These are phyloP conservation scores for Chlamydomonas schloesseri DNA, from an alignment of 139 green algal genomes.

Conservation along the genomic window DNA sequence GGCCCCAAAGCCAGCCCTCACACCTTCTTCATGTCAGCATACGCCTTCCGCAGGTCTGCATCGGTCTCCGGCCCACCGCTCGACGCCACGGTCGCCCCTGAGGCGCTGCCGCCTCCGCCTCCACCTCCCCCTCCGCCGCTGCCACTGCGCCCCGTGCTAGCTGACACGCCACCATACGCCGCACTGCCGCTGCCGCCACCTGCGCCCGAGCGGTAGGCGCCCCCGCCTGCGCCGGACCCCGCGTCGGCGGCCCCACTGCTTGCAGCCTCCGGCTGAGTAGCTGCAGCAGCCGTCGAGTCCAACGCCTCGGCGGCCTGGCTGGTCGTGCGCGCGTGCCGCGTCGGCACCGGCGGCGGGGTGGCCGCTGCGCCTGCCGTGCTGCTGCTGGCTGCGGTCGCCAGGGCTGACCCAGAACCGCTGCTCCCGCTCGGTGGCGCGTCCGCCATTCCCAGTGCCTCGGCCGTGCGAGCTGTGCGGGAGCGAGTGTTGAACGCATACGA, in stretches of 20 bases:
- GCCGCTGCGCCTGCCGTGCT: too few species aligned
- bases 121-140: not conserved
- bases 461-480: conserved; percentile 18
- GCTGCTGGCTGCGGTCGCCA: too few species aligned
- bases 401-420: not conserved
- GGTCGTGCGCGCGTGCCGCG: too few species aligned
- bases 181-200: too few species aligned
- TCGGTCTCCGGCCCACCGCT: not conserved
- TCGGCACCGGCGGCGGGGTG: not conserved
- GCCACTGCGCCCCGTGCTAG: too few species aligned
- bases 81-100: not conserved
- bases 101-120: not conserved
- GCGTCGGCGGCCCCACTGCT: not conserved
- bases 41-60: conserved; percentile 46
- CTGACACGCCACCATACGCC: too few species aligned
- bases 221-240: too few species aligned
- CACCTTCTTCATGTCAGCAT: conserved; percentile 59
- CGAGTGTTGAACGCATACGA: conserved; percentile 36
- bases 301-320: not conserved
- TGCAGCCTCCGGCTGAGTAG: not conserved
- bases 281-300: not conserved
- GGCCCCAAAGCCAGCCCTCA: too few species aligned
- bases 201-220: too few species aligned
- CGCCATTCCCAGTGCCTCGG: not conserved
- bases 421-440: not conserved